Base-by-base conservation (phyloP, 345 rosid genomes). In the Acer saccharum region DNA sequence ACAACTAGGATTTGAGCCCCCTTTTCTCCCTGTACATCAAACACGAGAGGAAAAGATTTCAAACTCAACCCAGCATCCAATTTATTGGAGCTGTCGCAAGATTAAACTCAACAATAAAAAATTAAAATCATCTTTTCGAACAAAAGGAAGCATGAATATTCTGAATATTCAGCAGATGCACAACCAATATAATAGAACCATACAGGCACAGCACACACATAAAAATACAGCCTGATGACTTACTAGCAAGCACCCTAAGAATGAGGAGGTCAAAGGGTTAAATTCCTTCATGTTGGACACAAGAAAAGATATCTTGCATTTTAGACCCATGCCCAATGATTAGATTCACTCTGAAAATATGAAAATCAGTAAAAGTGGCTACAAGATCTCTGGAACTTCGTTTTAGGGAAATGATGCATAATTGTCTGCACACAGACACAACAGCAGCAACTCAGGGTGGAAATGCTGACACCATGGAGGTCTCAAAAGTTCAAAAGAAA, bases 1-100 rank as follows among this genome's bases (percentile, higher is more conserved):
- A 92, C 92, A 80, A 93, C 84, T 70, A 93, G 79, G 77, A 96
- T 41, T 60, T 96, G 97, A 50, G 98, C 98, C 65, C 99, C 97
- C 76, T 88, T 91, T 62, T 89, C 94, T 69, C 89, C 98, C 98
- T 96, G 78, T 52, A 85, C 62, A 72, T 77, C 21, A 74, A 78
- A 69, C 35, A 72, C 4, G 12, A 74, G 14, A 73, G 14, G 55
- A 76, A 78, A 63, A 12, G 41, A 48, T 32, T 54, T 66, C 21
- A 66, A 58, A 54, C 8, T 10, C 44, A 75, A 75, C 0, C 48
- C 29, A 11, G 67, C 32, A 2, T 48, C 69, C n/a, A 11, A 46
- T 60, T 11, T 46, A 5, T 50, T 50, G 25, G 27, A 20, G 71
- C 48, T 44, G 3, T n/a, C 41, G 4, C 17, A 2, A 10, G 63